Percentiles rank a stretch among this genome's conserved stretches.
phyloP scores from a whole-genome alignment of 805 yeast genomes.

The Torulaspora gathmanii region DNA sequence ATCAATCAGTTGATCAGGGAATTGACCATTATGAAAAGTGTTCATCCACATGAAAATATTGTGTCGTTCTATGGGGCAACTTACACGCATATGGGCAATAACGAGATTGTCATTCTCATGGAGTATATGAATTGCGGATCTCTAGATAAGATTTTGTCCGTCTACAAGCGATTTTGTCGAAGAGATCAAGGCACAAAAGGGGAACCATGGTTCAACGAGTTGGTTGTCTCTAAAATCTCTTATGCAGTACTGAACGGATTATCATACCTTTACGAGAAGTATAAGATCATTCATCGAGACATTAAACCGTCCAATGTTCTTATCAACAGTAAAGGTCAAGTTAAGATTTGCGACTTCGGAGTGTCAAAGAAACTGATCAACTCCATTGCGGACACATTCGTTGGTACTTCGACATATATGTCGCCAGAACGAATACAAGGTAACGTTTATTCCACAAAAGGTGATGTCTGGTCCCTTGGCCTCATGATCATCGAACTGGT shows the following conservation, averaged over 20 bases:
- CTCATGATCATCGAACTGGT: conserved; percentile 85
- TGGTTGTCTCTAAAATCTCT: conserved; percentile 67
- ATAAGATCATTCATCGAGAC: conserved; percentile 90
- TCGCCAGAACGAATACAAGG: conserved; percentile 98
- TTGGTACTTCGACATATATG: conserved; percentile 97
- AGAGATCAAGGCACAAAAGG: conserved; percentile 11
- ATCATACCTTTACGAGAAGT: conserved; percentile 72
- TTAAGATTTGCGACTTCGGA: conserved; percentile 95
- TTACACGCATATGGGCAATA: conserved; percentile 45
- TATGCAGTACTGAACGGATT: conserved; percentile 76
- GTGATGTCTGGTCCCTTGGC: conserved; percentile 97
- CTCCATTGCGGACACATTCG: conserved; percentile 95
- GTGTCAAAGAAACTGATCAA: conserved; percentile 88
- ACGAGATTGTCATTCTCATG: conserved; percentile 85
- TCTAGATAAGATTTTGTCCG: conserved; percentile 66
- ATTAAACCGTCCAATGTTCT: conserved; percentile 93
- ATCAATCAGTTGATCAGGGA: conserved; percentile 74
- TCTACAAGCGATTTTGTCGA: conserved; percentile 49
- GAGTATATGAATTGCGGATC: conserved; percentile 96
- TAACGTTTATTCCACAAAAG: conserved; percentile 84
- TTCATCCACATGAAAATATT: conserved; percentile 70
- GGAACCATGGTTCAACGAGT: conserved; percentile 41
- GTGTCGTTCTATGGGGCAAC: conserved; percentile 91
- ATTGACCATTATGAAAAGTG: conserved; percentile 83
- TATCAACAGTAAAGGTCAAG: conserved; percentile 77